Conservation (phyloP, 2,329 filamentous ascomycete genomes). For the Ophiocordyceps camponoti-floridani region DNA sequence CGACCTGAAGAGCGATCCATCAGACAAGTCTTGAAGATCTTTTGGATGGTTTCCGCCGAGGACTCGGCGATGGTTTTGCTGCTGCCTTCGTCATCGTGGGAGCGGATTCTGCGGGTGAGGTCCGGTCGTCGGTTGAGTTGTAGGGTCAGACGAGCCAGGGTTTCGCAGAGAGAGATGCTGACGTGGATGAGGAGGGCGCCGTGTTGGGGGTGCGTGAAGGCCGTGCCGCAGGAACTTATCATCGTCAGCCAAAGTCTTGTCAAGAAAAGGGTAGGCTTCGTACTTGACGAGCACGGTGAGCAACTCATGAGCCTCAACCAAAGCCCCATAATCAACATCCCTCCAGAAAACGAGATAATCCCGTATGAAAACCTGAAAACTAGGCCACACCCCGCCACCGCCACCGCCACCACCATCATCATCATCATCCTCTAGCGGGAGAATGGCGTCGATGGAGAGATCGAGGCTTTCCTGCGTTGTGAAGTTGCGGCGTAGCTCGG, state of each 20-base stretch:
- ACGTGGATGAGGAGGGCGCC: slow-evolving; percentile 71
- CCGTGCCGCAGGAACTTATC: slow-evolving; percentile 60
- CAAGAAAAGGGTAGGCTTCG: not conserved
- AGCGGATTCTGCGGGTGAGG: slow-evolving; percentile 42
- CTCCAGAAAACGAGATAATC: slow-evolving; percentile 69
- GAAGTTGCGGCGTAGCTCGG: slow-evolving; percentile 46
- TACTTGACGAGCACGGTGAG: slow-evolving; percentile 59
- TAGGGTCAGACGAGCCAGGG: slow-evolving; percentile 69
- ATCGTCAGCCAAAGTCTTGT: not conserved
- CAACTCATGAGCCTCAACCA: slow-evolving; percentile 57
- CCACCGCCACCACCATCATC: slow-evolving; percentile 46
- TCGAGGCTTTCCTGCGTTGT: slow-evolving; percentile 33
- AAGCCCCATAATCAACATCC: slow-evolving; percentile 59
- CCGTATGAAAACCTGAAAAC: slow-evolving; percentile 62
- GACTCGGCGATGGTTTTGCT: slow-evolving; percentile 69
- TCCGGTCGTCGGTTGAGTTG: slow-evolving; percentile 67
- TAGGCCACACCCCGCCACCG: slow-evolving; percentile 51
- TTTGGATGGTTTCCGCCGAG: slow-evolving; percentile 75
- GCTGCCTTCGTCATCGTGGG: slow-evolving; percentile 40
- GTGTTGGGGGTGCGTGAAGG: slow-evolving; percentile 60
- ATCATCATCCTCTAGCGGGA: slow-evolving; percentile 22
- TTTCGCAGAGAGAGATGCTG: slow-evolving; percentile 63
- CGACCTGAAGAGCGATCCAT: slow-evolving; percentile 58
- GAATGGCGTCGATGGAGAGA: slow-evolving; percentile 40
- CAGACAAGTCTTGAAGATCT: slow-evolving; percentile 79